phyloP scores from a whole-genome alignment of 495 filamentous ascomycete genomes.

The Friedmanniomyces endolithicus region DNA sequence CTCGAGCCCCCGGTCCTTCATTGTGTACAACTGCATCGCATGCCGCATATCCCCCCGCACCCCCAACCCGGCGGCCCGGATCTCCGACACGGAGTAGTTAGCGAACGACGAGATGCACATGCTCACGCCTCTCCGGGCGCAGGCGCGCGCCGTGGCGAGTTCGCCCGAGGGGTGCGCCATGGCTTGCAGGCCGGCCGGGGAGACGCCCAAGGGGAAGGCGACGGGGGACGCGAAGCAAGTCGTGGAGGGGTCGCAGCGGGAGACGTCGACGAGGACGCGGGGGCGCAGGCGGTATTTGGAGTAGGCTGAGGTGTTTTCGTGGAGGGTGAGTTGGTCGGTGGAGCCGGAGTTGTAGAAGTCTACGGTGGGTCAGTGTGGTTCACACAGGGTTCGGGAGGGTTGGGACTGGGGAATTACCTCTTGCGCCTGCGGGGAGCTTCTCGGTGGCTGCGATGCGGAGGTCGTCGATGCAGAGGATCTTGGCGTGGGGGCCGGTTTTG shows the following conservation, averaged over 20 bases:
- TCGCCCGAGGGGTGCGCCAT: conserved; percentile 41
- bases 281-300: conserved; percentile 40
- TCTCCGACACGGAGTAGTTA: conserved; percentile 41
- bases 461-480: conserved; percentile 26
- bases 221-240: conserved; percentile 35
- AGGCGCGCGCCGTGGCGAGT: conserved; percentile 35
- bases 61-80: conserved; percentile 28
- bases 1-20: conserved; percentile 30
- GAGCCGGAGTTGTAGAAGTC: conserved; percentile 40
- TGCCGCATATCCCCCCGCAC: conserved; percentile 35
- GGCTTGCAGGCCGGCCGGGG: conserved; percentile 37
- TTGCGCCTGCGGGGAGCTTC: conserved; percentile 19
- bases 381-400: too few species aligned
- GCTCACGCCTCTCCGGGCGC: conserved; percentile 31
- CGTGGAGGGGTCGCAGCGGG: conserved; percentile 37
- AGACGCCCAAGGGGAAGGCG: conserved; percentile 31
- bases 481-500: not conserved
- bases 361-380: too few species aligned
- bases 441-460: conserved; percentile 22
- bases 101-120: conserved; percentile 48
- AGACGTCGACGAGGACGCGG: conserved; percentile 43
- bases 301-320: conserved; percentile 25
- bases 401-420: too few species aligned
- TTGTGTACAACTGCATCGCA: conserved; percentile 35
- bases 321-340: conserved; percentile 35